phyloP scores from a whole-genome alignment of 2,329 filamentous ascomycete genomes.

The Ceratocystis smalleyi region DNA sequence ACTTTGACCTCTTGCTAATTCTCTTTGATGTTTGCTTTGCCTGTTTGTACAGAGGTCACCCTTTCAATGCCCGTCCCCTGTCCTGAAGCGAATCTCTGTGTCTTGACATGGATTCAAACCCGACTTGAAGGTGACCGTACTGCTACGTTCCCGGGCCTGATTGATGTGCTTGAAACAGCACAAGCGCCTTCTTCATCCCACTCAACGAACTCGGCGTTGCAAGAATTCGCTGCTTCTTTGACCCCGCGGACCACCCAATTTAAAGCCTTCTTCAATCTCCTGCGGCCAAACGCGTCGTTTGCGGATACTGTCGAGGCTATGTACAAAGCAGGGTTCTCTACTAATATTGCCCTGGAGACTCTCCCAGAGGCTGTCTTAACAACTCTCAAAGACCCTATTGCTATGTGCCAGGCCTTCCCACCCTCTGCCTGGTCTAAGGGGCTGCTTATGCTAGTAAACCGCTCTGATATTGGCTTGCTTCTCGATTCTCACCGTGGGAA shows the following conservation, averaged over 20 bases:
- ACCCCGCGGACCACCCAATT: conserved; percentile 58
- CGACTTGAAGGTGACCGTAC: conserved; percentile 28
- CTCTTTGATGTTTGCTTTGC: neutral
- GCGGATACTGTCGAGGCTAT: conserved; percentile 59
- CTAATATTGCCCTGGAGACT: conserved; percentile 52
- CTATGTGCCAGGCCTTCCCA: conserved; percentile 68
- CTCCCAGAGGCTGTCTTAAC: conserved; percentile 72
- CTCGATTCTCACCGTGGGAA: conserved; percentile 30
- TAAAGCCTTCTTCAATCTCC: conserved; percentile 46
- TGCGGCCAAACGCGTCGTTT: conserved; percentile 36
- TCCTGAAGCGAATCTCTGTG: conserved; percentile 23
- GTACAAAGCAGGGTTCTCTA: conserved; percentile 51
- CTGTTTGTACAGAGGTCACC: conserved; percentile 21
- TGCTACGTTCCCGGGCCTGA: conserved; percentile 29
- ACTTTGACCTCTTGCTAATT: neutral
- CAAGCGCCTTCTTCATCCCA: neutral
- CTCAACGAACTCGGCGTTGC: neutral
- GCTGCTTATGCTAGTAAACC: conserved; percentile 59
- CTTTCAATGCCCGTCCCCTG: conserved; percentile 21
- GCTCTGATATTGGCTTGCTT: conserved; percentile 61
- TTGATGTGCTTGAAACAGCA: conserved; percentile 24
- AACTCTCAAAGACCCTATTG: conserved; percentile 68
- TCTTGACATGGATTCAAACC: conserved; percentile 40
- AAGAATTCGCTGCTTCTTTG: conserved; percentile 23
- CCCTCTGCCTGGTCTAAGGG: conserved; percentile 59